Base-by-base conservation (phyloP, 129 eudicot genomes). In the Tanacetum coccineum region DNA sequence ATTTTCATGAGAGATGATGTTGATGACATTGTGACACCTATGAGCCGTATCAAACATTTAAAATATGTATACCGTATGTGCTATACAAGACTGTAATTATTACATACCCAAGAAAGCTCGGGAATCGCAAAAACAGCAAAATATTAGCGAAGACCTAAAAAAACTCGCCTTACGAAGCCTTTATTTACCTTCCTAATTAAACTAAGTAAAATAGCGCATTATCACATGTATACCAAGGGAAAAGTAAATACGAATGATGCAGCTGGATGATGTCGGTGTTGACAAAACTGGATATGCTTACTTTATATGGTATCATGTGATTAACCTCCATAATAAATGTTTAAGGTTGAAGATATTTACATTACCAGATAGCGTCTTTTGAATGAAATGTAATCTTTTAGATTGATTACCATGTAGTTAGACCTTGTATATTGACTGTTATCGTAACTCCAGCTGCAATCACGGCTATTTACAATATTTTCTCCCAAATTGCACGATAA, bases 361-460 rank as follows among this genome's bases (percentile, higher is more conserved):
- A 50, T 79, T 53, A 73, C 82, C 75, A 68, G 63, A 54, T 13
- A 32, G 47, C 32, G 13, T 54, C 65, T 66, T 59, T 72, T 59
- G 52, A 59, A 32, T 72, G 51, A 40, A 20, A 15, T 66, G 39
- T 71, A 47, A 60, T 62, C 60, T 54, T 62, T 51, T 55, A 61
- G 30, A 47, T 17, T 61, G 52, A 45, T 70, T 70, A 53, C 66
- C 52, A 59, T 55, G 47, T n/a, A 46, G 22, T 40, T 54, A 70
- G 45, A 45, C 66, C 32, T 52, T 68, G 75, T 22, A 19, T 17
- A 40, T 22, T 52, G 30, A 73, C 58, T 56, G 22, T 7, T 56
- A 65, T n/a, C 9, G 59, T 21, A 73, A 64, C 45, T 77, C 36
- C 55, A 62, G 70, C 81, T 76, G 67, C 81, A 76, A 63, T 14